Evolutionary conservation across 2,329 filamentous ascomycete species (phyloP), one percentile per base, ranked within the genome.

Genomic region (Neopestalotiopsis clavispora): DNA sequence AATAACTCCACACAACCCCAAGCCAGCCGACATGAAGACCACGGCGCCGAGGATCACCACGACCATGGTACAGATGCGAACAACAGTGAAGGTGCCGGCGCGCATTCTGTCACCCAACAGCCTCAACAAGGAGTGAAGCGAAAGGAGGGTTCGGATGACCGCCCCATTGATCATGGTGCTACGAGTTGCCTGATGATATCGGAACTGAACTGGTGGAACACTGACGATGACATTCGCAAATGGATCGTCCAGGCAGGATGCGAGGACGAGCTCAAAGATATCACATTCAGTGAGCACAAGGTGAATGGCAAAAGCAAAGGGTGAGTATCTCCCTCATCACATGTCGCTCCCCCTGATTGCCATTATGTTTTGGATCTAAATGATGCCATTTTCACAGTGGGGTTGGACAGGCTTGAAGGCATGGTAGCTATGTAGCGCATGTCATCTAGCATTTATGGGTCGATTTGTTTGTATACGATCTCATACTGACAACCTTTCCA

Each of bases 241-340:
- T 98, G 94, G 93, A 86, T 92, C 30, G 90, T 90, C 72, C 87
- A 93, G 72, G 93, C 92, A n/a, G 89, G 88, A 2, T 93, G 90
- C 74, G 96, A 98, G 79, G 87, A 91, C 60, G 94, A 97, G 76
- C 83, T 98, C 20, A 94, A 93, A 75, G 96, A 98, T 70, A 90
- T 99, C 65, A 97, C 95, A 0, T 99, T 98, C 80, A 98, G 94
- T 76, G 96, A 99, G 80, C 96, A 98, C 82, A 99, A 99, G 79
- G 95, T 98, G 62, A 99, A 99, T 74, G 96, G 96, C 74, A 99
- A 99, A 84, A 97, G 94, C 82, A 98, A 98, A 84, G 95, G 96
- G 95, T 97, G 86, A 72, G 90, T 81, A 23, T 17, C 9, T 10
- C n/a, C 34, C 34, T 10, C 6, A 34, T 6, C 57, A 30, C 30